A percentile compares a stretch with the other conserved stretches of the same genome.
Evolutionary conservation across 1,284 basidiomycete genomes (phyloP).

Genomic region (Xerocomus nothofagi): DNA sequence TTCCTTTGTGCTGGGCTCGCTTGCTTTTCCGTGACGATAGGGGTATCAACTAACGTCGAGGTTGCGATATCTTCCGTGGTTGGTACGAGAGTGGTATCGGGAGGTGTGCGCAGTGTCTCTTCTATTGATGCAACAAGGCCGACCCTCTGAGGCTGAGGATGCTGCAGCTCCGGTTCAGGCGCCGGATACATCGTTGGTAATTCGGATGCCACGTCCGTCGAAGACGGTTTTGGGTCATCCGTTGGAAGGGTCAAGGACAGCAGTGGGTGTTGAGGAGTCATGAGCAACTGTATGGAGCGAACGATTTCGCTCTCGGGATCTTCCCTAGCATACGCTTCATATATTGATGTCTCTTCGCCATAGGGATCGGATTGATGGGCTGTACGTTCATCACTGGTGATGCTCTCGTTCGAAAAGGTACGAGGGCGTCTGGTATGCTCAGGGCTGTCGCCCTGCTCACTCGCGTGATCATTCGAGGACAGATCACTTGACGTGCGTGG

Average conservation of each 20-base stretch:
- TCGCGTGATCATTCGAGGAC: conserved; percentile 58
- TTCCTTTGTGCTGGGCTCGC: conserved; percentile 47
- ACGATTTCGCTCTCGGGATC: conserved; percentile 51
- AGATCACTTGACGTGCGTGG: conserved; percentile 59
- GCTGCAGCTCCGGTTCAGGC: conserved; percentile 52
- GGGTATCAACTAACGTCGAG: conserved; percentile 26
- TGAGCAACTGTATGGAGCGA: conserved; percentile 33
- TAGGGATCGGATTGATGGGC: conserved; percentile 61
- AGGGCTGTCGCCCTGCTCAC: conserved; percentile 58
- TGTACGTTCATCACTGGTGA: conserved; percentile 28
- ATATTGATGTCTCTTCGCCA: conserved; percentile 77
- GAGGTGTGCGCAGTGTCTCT: conserved; percentile 46
- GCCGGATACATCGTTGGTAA: conserved; percentile 13
- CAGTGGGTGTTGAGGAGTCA: conserved; percentile 29
- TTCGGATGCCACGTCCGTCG: conserved; percentile 36
- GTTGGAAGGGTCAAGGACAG: conserved; percentile 31
- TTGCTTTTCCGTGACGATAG: conserved; percentile 31
- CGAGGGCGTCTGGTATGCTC: conserved; percentile 40
- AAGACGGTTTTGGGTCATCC: conserved; percentile 34
- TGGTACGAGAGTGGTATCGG: conserved; percentile 33
- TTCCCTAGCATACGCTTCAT: conserved; percentile 74
- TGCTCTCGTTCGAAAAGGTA: conserved; percentile 50
- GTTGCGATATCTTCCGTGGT: conserved; percentile 31
- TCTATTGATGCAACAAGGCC: conserved; percentile 35
- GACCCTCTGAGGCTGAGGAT: conserved; percentile 49